Evolutionary conservation across 225 moss, liverwort and hornwort species (phyloP), one percentile per base, ranked within the genome.

Genomic region (Sphagnum tenellum): DNA sequence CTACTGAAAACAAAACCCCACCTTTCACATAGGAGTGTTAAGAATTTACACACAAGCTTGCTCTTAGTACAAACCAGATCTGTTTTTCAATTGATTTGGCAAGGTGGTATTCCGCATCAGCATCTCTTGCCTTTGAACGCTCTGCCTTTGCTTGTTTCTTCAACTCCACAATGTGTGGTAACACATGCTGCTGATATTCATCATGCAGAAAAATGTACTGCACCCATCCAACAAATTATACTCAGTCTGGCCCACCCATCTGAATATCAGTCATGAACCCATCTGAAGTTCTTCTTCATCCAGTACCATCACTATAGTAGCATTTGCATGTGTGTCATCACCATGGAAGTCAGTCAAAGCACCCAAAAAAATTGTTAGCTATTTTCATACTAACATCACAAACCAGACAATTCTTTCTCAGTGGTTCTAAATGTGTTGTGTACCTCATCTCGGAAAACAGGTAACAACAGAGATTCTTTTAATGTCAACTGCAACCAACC

Each of bases 371-470:
- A 29, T 29, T 29, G 29, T 29, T 29, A 29, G 29, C 29, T 29
- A 29, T 29, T 29, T 29, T 29, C 29, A 29, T 29, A 29, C 29
- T 29, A 29, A 29, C 1, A 29, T 29, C 29, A 29, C 29, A 29
- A 29, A 29, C 29, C 0, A 29, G 29, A 29, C 29, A 29, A 29
- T 29, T 29, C 29, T 29, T 29, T 29, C 29, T 29, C 29, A 29
- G 29, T 29, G 29, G 29, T 29, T 29, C 29, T 29, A 29, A 29
- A 29, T 29, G 29, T 29, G 29, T 29, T 48, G n/a, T 10, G 59
- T 88, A 91, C 91, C 86, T 98, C 96, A 64, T 98, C 92, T 58
- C 96, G 90, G 67, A 92, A 98, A 58, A 98, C 89, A 54, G 81
- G 77, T 47, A 92, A 70, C 62, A 92, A 72, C 50, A 98, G 71